Base-by-base conservation (phyloP, 2,329 filamentous ascomycete genomes). In the Truncatella angustata region DNA sequence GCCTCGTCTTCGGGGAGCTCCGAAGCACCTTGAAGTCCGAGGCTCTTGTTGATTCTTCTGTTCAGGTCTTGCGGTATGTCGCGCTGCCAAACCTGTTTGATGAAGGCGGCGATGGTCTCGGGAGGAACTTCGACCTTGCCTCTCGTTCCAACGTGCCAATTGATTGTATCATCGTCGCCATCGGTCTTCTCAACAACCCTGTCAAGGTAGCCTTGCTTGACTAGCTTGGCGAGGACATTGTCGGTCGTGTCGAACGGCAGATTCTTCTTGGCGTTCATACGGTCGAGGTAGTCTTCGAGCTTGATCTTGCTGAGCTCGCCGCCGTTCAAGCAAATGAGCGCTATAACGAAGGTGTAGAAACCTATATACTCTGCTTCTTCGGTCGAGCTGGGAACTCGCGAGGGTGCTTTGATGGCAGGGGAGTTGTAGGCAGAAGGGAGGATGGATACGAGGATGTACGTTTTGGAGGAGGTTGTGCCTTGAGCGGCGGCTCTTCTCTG, bases 121-220 rank as follows among this genome's bases (percentile, higher is more conserved):
- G 85, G 77, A 0, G 88, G 90, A 32, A 97, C 82, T 69, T 97
- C 94, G 6, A 92, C 78, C 70, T 88, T 94, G 5, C 89, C 93
- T 20, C 94, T 81, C 5, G 91, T 87, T 0, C 94, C 94, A 12
- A 97, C 82, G 51, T 88, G 82, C 80, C 90, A 99, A 44, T 90
- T 91, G 6, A 91, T 78, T 2, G 82, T 78, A 56, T 93, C 86
- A 34, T 96, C 90, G 23, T 88, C 90, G 1, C 83, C 84, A 64
- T 66, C 53, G 11, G 75, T 75, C 40, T 73, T 81, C 60, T 97
- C 91, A 18, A 85, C 80, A 46, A 86, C 79, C 57, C 84, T 88
- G 32, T 91, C 77, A 3, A 99, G 74, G 64, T 99, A 99, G 0
- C 88, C 89, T 50, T 97, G 91, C 57, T 81, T 86, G 57, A 86